Evolutionary conservation across 2,329 filamentous ascomycete genomes (phyloP).

Genomic region (Trichoderma gracile): DNA sequence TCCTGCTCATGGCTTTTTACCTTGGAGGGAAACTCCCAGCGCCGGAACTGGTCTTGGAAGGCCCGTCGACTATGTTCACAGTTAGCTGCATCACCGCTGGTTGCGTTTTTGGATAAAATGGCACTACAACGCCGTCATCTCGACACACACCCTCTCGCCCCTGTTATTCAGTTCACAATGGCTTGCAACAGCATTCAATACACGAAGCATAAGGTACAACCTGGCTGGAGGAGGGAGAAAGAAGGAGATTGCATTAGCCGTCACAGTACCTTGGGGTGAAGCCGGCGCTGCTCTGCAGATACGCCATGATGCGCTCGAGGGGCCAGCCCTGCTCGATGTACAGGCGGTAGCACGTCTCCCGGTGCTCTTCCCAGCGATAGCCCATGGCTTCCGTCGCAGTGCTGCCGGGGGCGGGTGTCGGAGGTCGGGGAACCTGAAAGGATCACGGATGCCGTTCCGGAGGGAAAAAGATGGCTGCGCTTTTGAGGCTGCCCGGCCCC

Average conservation of each 20-base stretch:
- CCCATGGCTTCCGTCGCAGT: slow-evolving; percentile 41
- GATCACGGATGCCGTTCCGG: neutral
- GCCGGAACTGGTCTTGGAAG: slow-evolving; percentile 73
- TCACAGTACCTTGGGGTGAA: slow-evolving; percentile 66
- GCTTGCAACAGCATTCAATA: too few relatives aligned
- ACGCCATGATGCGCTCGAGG: slow-evolving; percentile 72
- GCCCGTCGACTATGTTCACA: slow-evolving; percentile 63
- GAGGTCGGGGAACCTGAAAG: too few relatives aligned
- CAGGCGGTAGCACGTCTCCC: slow-evolving; percentile 54
- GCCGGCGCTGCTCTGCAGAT: slow-evolving; percentile 63
- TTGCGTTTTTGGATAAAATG: neutral
- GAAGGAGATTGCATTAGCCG: too few relatives aligned
- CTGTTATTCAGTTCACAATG: too few relatives aligned
- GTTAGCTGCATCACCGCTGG: slow-evolving; percentile 26
- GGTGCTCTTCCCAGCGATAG: slow-evolving; percentile 50
- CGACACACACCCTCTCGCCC: too few relatives aligned
- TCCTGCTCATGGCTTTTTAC: slow-evolving; percentile 73
- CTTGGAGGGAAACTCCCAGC: slow-evolving; percentile 78
- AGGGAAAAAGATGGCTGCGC: neutral
- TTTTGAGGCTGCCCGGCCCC: too few relatives aligned
- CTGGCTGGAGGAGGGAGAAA: too few relatives aligned
- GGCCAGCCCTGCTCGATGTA: slow-evolving; percentile 76
- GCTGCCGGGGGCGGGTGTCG: too few relatives aligned
- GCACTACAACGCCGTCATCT: neutral
- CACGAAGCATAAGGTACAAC: too few relatives aligned